Base-by-base conservation (phyloP, 306 rosid species). In the Fragaria vesca region DNA sequence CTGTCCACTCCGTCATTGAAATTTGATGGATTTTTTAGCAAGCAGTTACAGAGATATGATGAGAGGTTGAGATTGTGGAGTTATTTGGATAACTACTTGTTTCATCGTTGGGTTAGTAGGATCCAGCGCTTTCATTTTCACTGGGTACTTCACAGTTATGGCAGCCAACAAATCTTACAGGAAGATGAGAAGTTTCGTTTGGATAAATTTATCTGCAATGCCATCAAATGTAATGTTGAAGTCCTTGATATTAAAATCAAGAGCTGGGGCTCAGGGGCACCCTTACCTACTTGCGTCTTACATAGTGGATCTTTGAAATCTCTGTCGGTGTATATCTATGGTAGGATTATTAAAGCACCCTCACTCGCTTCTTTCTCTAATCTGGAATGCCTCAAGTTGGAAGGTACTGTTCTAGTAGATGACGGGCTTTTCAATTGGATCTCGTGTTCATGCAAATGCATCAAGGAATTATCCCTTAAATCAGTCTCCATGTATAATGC, bases 401-500 rank as follows among this genome's bases (percentile, higher is more conserved):
- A 5, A 4, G 0, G 2, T 50, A 20, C 18, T 52, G 0, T 0
- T 18, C 2, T 52, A 5, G 10, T 2, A 52, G 24, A 52, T 52
- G 58, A 52, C 8, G 24, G 58, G 10, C 4, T 52, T 52, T 52
- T 52, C 58, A 20, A 20, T 17, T 52, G 58, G 58, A 52, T 52
- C 24, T 52, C 58, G 0, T 17, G 10, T 52, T 52, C 58, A 20
- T 52, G 58, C 58, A 52, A 52, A 52, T 20, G 58, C 58, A 18
- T 52, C 7, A 20, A 52, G 58, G 58, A 52, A 52, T 5, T 52
- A 18, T 20, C 3, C 12, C 52, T 48, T 48, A 3, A 3, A 48
- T 9, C 2, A 8, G 18, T 2, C 12, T 1, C 2, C 12, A 0
- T 15, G 17, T 2, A 2, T 15, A 48, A 12, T 0, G 1, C 4